A percentile compares a stretch with the other conserved stretches of the same genome.
Conservation (phyloP, 345 rosid species). For the Salix dunnii region DNA sequence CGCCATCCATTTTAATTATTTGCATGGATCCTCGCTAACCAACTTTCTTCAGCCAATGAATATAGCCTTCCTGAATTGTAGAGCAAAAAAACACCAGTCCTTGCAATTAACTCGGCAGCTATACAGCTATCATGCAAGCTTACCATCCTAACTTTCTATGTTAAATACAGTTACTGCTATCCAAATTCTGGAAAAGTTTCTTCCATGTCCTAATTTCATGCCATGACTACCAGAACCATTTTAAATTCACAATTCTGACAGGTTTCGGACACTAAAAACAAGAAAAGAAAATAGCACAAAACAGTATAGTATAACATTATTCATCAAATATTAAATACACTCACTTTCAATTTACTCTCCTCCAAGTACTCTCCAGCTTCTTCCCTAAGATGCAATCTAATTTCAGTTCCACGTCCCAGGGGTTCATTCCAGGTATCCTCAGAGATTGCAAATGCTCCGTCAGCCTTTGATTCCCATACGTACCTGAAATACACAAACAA, state of each 20-base stretch:
- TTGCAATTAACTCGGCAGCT: too few species aligned
- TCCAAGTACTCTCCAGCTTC: constrained; percentile 96
- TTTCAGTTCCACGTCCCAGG: constrained; percentile 95
- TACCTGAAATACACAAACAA: constrained; percentile 41
- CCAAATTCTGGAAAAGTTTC: too few species aligned
- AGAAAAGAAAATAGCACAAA: neutral
- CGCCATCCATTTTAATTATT: too few species aligned
- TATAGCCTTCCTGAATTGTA: too few species aligned
- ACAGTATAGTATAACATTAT: neutral
- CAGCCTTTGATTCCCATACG: constrained; percentile 99
- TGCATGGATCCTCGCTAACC: too few species aligned
- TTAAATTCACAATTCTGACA: neutral
- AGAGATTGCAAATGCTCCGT: constrained; percentile 94
- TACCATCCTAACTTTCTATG: too few species aligned
- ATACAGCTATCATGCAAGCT: too few species aligned
- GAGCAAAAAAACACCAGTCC: too few species aligned
- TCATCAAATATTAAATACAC: neutral
- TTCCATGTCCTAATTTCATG: neutral
- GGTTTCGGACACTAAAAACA: neutral
- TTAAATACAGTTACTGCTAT: too few species aligned
- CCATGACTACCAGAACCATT: neutral
- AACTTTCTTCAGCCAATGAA: too few species aligned
- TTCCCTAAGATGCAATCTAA: constrained; percentile 86
- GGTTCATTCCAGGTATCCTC: constrained; percentile 99
- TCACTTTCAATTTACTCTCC: constrained; percentile 84